Evolutionary conservation across 345 rosid genomes (phyloP).

Genomic region (thale cress (Arabidopsis thaliana)): DNA sequence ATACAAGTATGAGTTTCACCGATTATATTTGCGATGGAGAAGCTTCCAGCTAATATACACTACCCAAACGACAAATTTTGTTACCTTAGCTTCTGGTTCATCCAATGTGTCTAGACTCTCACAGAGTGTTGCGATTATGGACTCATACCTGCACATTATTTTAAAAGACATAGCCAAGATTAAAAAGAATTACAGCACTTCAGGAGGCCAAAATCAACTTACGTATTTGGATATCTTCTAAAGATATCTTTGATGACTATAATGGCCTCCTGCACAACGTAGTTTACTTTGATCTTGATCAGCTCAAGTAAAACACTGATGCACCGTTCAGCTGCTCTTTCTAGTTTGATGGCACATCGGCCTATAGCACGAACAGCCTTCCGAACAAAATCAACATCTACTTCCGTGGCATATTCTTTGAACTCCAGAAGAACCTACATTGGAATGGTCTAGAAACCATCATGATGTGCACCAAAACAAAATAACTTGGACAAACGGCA

Average conservation of each 20-base stretch:
- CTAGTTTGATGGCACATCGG: conserved; percentile 94
- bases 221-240: conserved; percentile 99
- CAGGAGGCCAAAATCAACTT: conserved; percentile 33
- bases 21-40: conserved; percentile 60
- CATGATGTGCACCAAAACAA: conserved; percentile 20
- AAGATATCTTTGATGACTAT: conserved; percentile 97
- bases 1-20: conserved; percentile 12
- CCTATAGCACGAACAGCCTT: conserved; percentile 98
- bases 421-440: conserved; percentile 89
- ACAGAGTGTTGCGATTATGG: conserved; percentile 92
- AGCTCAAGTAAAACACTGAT: conserved; percentile 95
- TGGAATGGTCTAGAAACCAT: conserved; percentile 39
- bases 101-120: conserved; percentile 95
- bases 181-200: neutral
- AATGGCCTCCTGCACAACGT: conserved; percentile 98
- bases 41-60: conserved; percentile 13
- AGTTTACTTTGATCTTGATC: conserved; percentile 96
- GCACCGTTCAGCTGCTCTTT: conserved; percentile 97
- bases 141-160: conserved; percentile 82
- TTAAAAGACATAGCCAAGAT: conserved; percentile 51
- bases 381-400: conserved; percentile 96
- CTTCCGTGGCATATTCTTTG: conserved; percentile 98
- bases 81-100: conserved; percentile 97
- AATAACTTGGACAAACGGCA: neutral
- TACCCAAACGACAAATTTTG: conserved; percentile 21